Base-by-base conservation (phyloP, 2,329 filamentous ascomycete genomes). In the Cladosporium sp. region DNA sequence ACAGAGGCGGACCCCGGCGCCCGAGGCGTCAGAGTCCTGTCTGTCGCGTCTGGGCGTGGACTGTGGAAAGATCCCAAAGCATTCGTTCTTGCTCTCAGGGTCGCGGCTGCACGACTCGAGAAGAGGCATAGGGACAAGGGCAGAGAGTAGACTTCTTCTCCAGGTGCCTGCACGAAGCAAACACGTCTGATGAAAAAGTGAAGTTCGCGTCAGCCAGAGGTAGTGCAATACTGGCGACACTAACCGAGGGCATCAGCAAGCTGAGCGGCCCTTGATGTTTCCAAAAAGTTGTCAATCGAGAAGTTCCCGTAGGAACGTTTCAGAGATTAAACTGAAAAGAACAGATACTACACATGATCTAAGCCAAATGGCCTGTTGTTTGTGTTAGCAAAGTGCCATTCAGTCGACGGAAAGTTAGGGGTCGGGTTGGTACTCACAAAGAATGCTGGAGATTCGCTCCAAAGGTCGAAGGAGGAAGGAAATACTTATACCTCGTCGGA, bases 211-310 rank as follows among this genome's bases (percentile, higher is more conserved):
- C 49, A 52, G 49, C 49, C 57, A 60, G 57, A 49, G n/a, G 57
- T 33, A 60, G 57, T 60, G 57, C 57, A 31, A 60, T 60, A 60
- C 57, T 60, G 57, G 57, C 57, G 40, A 60, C 57, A 60, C 57
- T 60, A 33, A 60, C 40, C 57, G 57, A 40, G 40, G 26, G 23
- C 57, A 60, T 60, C 57, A 60, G 57, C 57, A 60, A 60, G 57
- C 57, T 60, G 57, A 60, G 57, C 37, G 57, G 57, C 33, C 57
- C 37, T 40, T 40, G 16, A 33, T 37, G 37, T 40, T 23, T 46
- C 49, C 49, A 52, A 52, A 52, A 52, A 52, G 49, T 52, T 18
- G 49, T 16, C 29, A 52, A 52, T 49, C 44, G 5, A 14, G 11
- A 49, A 21, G 44, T 52, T 26, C 23, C 49, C 23, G 49, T 52